Base-by-base conservation (phyloP, 768 basidiomycete genomes). In the Phanerodontia chrysosporium region DNA sequence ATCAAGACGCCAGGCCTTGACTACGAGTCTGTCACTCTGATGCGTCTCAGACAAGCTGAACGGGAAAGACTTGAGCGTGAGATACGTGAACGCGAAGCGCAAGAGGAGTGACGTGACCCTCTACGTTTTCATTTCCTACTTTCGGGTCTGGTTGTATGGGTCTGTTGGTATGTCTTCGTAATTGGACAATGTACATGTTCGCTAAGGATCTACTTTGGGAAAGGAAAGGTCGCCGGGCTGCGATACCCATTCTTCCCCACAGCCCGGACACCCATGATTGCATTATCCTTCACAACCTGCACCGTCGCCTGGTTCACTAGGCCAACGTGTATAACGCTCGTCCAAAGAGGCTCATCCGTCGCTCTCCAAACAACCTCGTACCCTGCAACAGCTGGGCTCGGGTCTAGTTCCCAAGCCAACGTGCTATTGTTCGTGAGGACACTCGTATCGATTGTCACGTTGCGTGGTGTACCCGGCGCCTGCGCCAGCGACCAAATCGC, bases 31-130 rank as follows among this genome's bases (percentile, higher is more conserved):
- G 67, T 92, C 59, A 93, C 90, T 0, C 76, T 94, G 35, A 81
- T 93, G 79, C 82, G 91, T 4, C 75, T 95, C 68, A 78, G 91
- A 35, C 89, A 93, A 66, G 90, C 91, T 0, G 92, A 93, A 69
- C 78, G 87, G 39, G 87, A 85, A 62, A 76, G 87, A 45, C 68
- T 95, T 25, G 92, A 93, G 69, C 77, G 82, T 58, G 90, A 92
- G 69, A 90, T 92, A 62, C 70, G 83, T 39, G 88, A 89, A 67
- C 79, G 82, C 55, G 90, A 92, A 64, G 84, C 80, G 3, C 46
- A 58, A 8, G 70, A 71, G 53, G 60, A 51, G 3, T 62, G 49
- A 49, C 30, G 22, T 10, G n/a, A 25, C 30, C 49, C 4, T 30
- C 28, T 21, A 10, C 16, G 49, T 30, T 18, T 4, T 18, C 18